Percentiles rank a stretch among this genome's conserved stretches.
These are phyloP conservation scores for Irpex sp. DNA, from an alignment of 1,284 basidiomycete species.

Conservation along the genomic window DNA sequence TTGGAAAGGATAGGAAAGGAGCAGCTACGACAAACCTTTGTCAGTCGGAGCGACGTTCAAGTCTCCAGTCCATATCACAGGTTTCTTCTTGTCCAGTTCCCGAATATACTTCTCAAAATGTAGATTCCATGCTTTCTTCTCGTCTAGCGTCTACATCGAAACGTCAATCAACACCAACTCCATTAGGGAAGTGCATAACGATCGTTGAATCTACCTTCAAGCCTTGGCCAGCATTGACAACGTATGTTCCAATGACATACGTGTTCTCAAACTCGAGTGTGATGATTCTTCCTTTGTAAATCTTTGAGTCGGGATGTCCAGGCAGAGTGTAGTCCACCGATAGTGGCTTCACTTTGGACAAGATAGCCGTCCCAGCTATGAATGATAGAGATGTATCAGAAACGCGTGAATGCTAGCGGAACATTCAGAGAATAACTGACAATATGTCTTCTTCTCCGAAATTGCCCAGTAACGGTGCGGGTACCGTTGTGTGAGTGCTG, in stretches of 20 bases:
- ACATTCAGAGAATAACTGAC: constrained; percentile 34
- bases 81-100: constrained; percentile 71
- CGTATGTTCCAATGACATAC: constrained; percentile 81
- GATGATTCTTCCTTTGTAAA: constrained; percentile 73
- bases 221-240: constrained; percentile 80
- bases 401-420: too few species aligned
- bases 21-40: constrained; percentile 39
- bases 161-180: background rate
- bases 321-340: constrained; percentile 69
- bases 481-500: constrained; percentile 52
- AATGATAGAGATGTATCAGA: too few species aligned
- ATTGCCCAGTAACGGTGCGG: constrained; percentile 76
- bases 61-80: constrained; percentile 89
- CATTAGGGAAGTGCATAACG: background rate
- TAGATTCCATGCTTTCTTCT: constrained; percentile 73
- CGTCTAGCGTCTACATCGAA: constrained; percentile 55
- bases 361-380: constrained; percentile 76
- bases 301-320: constrained; percentile 60
- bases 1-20: constrained; percentile 55
- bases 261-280: constrained; percentile 76
- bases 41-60: constrained; percentile 83
- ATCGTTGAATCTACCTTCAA: constrained; percentile 55
- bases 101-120: constrained; percentile 75
- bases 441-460: constrained; percentile 71
- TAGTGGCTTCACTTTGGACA: constrained; percentile 78